Percentiles rank a stretch among this genome's conserved stretches.
Evolutionary conservation across 345 rosid species (phyloP).

Genomic region (Gossypium bickii): DNA sequence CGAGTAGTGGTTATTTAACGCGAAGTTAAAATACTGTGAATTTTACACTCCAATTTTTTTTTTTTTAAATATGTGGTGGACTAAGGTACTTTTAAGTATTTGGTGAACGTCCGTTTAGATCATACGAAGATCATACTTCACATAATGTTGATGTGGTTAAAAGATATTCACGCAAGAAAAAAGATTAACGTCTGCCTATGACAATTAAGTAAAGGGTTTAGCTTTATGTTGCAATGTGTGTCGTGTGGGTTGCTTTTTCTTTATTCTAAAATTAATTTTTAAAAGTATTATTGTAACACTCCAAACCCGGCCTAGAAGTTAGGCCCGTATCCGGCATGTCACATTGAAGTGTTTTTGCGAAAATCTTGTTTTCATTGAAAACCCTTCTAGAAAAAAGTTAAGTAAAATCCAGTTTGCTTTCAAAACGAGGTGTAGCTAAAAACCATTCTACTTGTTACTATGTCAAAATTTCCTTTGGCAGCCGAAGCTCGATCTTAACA

Average conservation of each 20-base stretch:
- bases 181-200: neutral
- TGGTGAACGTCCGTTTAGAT: neutral
- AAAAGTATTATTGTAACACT: too few species aligned
- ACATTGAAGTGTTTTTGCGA: too few species aligned
- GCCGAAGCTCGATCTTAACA: too few species aligned
- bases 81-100: neutral
- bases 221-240: neutral
- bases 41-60: neutral
- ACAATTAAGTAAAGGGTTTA: neutral
- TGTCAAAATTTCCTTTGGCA: too few species aligned
- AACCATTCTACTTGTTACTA: too few species aligned
- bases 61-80: neutral
- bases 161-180: neutral
- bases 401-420: too few species aligned
- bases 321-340: too few species aligned
- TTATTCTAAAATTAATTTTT: neutral
- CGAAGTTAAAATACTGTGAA: neutral
- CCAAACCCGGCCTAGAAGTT: too few species aligned
- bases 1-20: neutral
- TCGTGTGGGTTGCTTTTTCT: neutral
- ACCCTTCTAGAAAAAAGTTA: too few species aligned
- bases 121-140: neutral
- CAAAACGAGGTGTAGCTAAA: too few species aligned
- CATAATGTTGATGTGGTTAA: neutral
- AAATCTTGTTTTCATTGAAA: too few species aligned